These are phyloP conservation scores for Vitrella brassicaformis DNA, from an alignment of 73 alveolate genomes.

Conservation along the genomic window DNA sequence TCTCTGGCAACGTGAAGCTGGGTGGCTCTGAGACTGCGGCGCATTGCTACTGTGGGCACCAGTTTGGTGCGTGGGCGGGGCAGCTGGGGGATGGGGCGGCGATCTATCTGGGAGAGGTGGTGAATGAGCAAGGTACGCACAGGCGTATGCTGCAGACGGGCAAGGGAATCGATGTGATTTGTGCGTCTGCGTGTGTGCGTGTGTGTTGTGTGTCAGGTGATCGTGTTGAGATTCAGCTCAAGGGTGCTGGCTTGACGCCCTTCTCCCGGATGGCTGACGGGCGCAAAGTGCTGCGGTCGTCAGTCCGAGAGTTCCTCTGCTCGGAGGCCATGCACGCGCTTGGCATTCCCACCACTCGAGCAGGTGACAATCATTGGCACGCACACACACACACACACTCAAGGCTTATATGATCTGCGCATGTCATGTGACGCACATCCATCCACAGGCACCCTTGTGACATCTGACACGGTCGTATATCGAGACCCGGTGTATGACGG, in stretches of 20 bases:
- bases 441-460: no score
- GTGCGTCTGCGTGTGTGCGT: no score
- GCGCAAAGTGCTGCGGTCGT: conserved; percentile 71
- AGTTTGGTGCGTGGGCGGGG: conserved; percentile 50
- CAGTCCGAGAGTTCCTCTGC: conserved; percentile 73
- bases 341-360: conserved; percentile 62
- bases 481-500: conserved; percentile 61
- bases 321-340: conserved; percentile 67
- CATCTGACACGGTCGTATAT: conserved; percentile 45
- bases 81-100: conserved; percentile 59
- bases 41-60: conserved; percentile 50
- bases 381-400: no score
- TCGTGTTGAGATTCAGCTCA: conserved; percentile 54
- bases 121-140: not conserved
- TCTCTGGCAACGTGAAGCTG: conserved; percentile 33
- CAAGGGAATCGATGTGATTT: no score
- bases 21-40: conserved; percentile 37
- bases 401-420: no score
- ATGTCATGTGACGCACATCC: no score
- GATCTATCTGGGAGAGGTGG: conserved; percentile 42
- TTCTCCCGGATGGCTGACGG: conserved; percentile 78
- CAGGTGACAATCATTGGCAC: conserved; percentile 34
- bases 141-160: no score
- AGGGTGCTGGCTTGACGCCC: conserved; percentile 81
- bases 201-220: no score